phyloP scores from a whole-genome alignment of 2,329 filamentous ascomycete genomes.

The Venturiaceae sp. region DNA sequence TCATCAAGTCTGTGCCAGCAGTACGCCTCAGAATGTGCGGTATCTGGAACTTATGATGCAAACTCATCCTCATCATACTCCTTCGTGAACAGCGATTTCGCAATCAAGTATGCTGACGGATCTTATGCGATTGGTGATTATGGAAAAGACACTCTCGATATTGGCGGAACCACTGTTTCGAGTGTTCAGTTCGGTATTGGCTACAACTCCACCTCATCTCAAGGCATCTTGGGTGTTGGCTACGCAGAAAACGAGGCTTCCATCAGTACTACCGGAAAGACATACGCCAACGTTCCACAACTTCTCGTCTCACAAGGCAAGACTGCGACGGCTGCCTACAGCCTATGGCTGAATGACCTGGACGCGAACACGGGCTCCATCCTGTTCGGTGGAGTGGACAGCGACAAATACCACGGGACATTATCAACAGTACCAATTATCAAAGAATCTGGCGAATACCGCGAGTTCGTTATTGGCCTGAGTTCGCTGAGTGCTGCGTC shows the following conservation, averaged over 20 bases:
- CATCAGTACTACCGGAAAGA: slow-evolving; percentile 41
- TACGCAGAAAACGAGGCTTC: slow-evolving; percentile 72
- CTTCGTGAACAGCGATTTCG: slow-evolving; percentile 67
- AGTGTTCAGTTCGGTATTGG: slow-evolving; percentile 65
- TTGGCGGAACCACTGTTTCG: slow-evolving; percentile 45
- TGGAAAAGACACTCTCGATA: slow-evolving; percentile 59
- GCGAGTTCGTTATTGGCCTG: slow-evolving; percentile 43
- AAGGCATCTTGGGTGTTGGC: slow-evolving; percentile 80
- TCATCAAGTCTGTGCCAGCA: slow-evolving; percentile 50
- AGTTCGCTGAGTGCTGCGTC: slow-evolving; percentile 36
- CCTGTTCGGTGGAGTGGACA: slow-evolving; percentile 74
- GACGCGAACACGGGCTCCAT: slow-evolving; percentile 59
- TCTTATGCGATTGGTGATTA: slow-evolving; percentile 72
- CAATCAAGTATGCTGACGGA: slow-evolving; percentile 80
- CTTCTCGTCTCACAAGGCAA: slow-evolving; percentile 51
- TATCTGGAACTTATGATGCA: slow-evolving; percentile 57
- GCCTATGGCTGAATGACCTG: slow-evolving; percentile 48
- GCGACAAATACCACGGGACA: slow-evolving; percentile 57
- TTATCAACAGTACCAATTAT: slow-evolving; percentile 54
- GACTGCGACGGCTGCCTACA: slow-evolving; percentile 55
- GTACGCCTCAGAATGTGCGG: slow-evolving; percentile 42
- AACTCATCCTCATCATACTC: slow-evolving; percentile 67
- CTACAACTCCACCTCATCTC: slow-evolving; percentile 45
- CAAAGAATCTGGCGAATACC: slow-evolving; percentile 34
- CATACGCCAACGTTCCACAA: slow-evolving; percentile 54